Evolutionary conservation across 768 basidiomycete species (phyloP).

Genomic region (Suillus weaverae): DNA sequence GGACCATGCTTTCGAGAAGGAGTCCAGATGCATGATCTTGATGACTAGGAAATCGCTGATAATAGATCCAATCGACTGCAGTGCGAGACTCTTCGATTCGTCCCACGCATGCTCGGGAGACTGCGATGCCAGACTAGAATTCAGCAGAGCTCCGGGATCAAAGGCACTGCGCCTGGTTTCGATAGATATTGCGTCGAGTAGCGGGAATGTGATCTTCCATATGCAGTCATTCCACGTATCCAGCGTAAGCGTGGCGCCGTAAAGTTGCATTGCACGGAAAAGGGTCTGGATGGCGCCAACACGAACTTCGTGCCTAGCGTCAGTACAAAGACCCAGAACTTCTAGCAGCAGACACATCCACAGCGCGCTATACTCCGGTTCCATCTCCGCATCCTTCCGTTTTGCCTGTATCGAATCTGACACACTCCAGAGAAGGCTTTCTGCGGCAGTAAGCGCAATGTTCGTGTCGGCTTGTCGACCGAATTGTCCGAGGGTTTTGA

Average conservation of each 20-base stretch:
- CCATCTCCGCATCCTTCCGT: constrained; percentile 62
- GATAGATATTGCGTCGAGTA: constrained; percentile 67
- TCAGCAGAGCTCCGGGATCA: constrained; percentile 11
- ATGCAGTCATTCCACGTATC: constrained; percentile 89
- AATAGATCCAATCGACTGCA: constrained; percentile 82
- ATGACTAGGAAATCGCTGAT: constrained; percentile 75
- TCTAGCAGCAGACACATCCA: constrained; percentile 93
- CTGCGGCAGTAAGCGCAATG: constrained; percentile 91
- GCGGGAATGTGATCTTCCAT: constrained; percentile 89
- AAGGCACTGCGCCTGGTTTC: constrained; percentile 47
- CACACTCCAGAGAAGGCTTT: constrained; percentile 92
- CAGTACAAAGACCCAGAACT: constrained; percentile 79
- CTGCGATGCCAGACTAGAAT: constrained; percentile 5
- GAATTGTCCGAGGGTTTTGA: constrained; percentile 88
- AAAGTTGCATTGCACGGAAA: constrained; percentile 91
- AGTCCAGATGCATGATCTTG: constrained; percentile 71
- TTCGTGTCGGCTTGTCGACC: constrained; percentile 94
- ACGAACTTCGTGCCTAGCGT: constrained; percentile 83
- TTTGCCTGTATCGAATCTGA: constrained; percentile 93
- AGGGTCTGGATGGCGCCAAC: constrained; percentile 94
- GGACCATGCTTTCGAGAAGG: constrained; percentile 73
- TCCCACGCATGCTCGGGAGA: constrained; percentile 63
- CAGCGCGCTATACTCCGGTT: constrained; percentile 74
- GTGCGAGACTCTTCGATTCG: constrained; percentile 83
- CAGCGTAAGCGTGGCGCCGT: constrained; percentile 80